Percentiles rank a stretch among this genome's conserved stretches.
phyloP scores from a whole-genome alignment of 164 flowering plant species.

The Vitis rupestris region DNA sequence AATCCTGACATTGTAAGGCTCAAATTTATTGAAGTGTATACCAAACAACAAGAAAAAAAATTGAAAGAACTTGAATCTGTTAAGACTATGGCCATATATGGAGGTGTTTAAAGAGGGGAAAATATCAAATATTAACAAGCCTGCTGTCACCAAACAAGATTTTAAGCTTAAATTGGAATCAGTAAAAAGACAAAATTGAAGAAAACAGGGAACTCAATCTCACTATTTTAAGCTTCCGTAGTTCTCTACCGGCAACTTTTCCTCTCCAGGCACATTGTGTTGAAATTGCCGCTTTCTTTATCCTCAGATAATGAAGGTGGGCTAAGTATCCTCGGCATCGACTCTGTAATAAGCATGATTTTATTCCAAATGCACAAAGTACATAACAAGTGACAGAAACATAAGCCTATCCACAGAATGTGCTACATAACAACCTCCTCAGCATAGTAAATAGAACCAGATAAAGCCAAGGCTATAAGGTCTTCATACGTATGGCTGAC shows the following conservation, averaged over 20 bases:
- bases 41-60: too few relatives aligned
- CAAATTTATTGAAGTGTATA: too few relatives aligned
- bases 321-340: conserved; percentile 31
- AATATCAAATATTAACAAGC: too few relatives aligned
- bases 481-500: too few relatives aligned
- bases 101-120: too few relatives aligned
- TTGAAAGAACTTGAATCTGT: too few relatives aligned
- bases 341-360: conserved; percentile 31
- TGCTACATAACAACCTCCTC: too few relatives aligned
- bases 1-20: too few relatives aligned
- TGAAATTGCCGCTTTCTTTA: conserved; percentile 43
- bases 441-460: too few relatives aligned
- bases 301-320: conserved; percentile 18
- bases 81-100: too few relatives aligned
- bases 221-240: conserved; percentile 50
- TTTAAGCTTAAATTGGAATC: not conserved
- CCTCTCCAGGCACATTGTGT: conserved; percentile 52
- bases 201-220: conserved; percentile 2
- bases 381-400: not conserved
- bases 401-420: not conserved
- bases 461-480: too few relatives aligned
- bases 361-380: not conserved
- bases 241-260: conserved; percentile 44
- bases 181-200: not conserved
- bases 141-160: too few relatives aligned